These are phyloP conservation scores for Domatiomyces catenatus DNA, from an alignment of 2,329 filamentous ascomycete species.

Conservation along the genomic window DNA sequence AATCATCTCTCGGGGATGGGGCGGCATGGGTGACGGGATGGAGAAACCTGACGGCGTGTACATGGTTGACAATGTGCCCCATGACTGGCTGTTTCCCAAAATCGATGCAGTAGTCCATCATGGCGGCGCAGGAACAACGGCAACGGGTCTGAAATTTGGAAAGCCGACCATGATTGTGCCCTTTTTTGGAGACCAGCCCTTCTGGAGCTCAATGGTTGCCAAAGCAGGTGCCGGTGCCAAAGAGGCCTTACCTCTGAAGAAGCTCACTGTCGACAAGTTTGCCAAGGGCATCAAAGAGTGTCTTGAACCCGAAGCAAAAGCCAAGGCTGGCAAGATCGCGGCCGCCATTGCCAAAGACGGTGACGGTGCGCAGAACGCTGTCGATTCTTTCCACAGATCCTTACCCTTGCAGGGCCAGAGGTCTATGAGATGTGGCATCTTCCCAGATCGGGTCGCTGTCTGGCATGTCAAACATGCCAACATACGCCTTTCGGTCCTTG, in stretches of 20 bases:
- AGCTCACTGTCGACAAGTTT: slow-evolving; percentile 23
- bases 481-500: slow-evolving; percentile 36
- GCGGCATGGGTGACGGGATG: slow-evolving; percentile 20
- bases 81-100: slow-evolving; percentile 25
- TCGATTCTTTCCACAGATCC: slow-evolving; percentile 27
- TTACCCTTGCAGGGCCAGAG: slow-evolving; percentile 21
- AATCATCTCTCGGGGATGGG: slow-evolving; percentile 25
- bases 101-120: slow-evolving; percentile 26
- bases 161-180: slow-evolving; percentile 26
- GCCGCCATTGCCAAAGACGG: slow-evolving; percentile 23
- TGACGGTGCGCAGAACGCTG: slow-evolving; percentile 26
- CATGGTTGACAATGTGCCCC: slow-evolving; percentile 24
- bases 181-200: slow-evolving; percentile 33
- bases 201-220: slow-evolving; percentile 31
- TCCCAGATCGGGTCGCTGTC: slow-evolving; percentile 34
- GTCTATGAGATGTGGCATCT: slow-evolving; percentile 24
- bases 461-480: slow-evolving; percentile 37
- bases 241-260: slow-evolving; percentile 24
- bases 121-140: slow-evolving; percentile 25
- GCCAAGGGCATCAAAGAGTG: slow-evolving; percentile 25
- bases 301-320: slow-evolving; percentile 20
- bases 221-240: slow-evolving; percentile 28
- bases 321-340: slow-evolving; percentile 23
- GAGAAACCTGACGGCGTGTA: slow-evolving; percentile 21
- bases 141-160: slow-evolving; percentile 23